These are phyloP conservation scores for Agaricus subrufescens DNA, from an alignment of 768 basidiomycete genomes.

Conservation along the genomic window DNA sequence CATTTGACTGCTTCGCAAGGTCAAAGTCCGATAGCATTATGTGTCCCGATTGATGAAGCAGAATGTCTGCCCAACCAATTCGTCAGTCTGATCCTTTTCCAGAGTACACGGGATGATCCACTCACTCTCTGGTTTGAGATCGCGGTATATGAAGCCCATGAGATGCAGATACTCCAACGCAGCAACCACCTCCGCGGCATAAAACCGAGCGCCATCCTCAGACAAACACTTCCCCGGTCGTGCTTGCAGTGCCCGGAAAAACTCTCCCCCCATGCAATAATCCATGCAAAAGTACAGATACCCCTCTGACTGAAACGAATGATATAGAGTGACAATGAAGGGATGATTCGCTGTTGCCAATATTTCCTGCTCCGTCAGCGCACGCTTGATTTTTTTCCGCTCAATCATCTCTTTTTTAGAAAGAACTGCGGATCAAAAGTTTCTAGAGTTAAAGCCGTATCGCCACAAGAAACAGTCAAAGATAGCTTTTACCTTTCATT, in stretches of 20 bases:
- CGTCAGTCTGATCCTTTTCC: constrained; percentile 12
- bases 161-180: constrained; percentile 98
- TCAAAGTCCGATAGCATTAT: constrained; percentile 99
- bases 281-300: constrained; percentile 99
- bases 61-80: constrained; percentile 64
- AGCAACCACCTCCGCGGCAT: constrained; percentile 97
- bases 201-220: constrained; percentile 95
- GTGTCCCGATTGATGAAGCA: constrained; percentile 96
- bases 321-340: constrained; percentile 98
- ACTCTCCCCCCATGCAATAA: constrained; percentile 99
- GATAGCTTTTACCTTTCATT: constrained; percentile 84
- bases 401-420: constrained; percentile 99
- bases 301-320: constrained; percentile 97
- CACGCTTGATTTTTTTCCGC: constrained; percentile 98
- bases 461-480: constrained; percentile 26
- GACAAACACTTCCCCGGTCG: constrained; percentile 94
- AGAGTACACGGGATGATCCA: constrained; percentile 17
- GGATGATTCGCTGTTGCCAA: constrained; percentile 98
- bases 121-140: constrained; percentile 99
- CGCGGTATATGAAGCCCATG: constrained; percentile 99
- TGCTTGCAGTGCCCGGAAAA: constrained; percentile 95
- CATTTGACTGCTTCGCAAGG: constrained; percentile 91
- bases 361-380: constrained; percentile 97
- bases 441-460: constrained; percentile 28
- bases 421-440: constrained; percentile 59